Evolutionary conservation across 2,329 filamentous ascomycete genomes (phyloP), one percentile per base, ranked within the genome.

Genomic region (Trichoderma sp.): DNA sequence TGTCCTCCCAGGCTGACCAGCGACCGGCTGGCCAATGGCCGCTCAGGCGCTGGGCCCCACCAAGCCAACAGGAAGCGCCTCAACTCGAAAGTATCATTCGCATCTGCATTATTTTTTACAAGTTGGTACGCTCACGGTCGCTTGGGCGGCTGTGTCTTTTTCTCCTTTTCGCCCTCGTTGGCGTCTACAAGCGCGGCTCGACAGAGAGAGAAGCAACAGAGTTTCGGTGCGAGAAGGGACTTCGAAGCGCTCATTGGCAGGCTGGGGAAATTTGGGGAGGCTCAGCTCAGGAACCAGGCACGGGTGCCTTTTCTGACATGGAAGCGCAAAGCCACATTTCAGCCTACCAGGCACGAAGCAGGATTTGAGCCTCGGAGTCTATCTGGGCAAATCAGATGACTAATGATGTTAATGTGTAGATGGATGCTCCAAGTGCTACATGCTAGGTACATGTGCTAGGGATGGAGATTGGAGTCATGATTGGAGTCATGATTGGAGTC

Each of bases 101-200:
- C 24, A 4, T 33, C 43, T 47, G n/a, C n/a, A 27, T 19, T 7
- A 4, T 31, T 31, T 31, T 31, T 31, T 5, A 31, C 33, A 35
- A 13, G 33, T 35, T 35, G 16, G 40, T 57, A 65, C 62, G 27
- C 57, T 33, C 61, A 64, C 43, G 58, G 21, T 4, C 31, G 47
- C n/a, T 57, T 27, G 62, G 40, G 62, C 62, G 62, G 62, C 62
- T 66, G 63, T 66, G 63, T 57, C 33, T 57, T 33, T 19, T 57
- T 57, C 24, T 57, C 11, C 31, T 56, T 56, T 19, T 31, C 55
- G 52, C 61, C 49, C 53, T 37, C n/a, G 33, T 55, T 49, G 14
- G 3, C 5, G 11, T 43, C 61, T 5, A 58, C 14, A 27, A 49
- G 37, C 40, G 63, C 59, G 40, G 59, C 59, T 31, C 37, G 43